Conservation (phyloP, 2,329 filamentous ascomycete genomes). For the Penicillium frequentans region DNA sequence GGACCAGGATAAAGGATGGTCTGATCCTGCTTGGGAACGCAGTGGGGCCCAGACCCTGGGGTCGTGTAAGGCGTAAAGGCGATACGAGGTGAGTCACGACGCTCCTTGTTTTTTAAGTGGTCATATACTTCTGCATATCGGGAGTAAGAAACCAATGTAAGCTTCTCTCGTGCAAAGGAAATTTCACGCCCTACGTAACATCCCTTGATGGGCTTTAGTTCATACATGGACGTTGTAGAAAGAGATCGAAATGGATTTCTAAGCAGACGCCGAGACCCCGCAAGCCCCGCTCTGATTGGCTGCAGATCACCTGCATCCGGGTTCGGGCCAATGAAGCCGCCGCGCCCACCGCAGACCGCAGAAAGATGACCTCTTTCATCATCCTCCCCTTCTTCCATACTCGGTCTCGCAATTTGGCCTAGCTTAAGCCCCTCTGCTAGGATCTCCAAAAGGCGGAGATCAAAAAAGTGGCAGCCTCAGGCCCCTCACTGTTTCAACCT, state of each 20-base stretch:
- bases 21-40: neutral
- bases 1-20: neutral
- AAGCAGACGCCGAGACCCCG: slow-evolving; percentile 16
- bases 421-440: neutral
- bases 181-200: neutral
- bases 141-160: neutral
- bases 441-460: neutral
- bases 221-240: neutral
- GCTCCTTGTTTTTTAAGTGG: neutral
- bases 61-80: neutral
- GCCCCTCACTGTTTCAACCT: neutral
- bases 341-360: slow-evolving; percentile 7
- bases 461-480: slow-evolving; percentile 5
- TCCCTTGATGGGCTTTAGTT: neutral
- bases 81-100: neutral
- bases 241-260: slow-evolving; percentile 26
- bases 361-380: slow-evolving; percentile 11
- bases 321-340: slow-evolving; percentile 16
- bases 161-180: neutral
- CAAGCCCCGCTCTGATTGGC: slow-evolving; percentile 14
- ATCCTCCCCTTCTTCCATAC: slow-evolving; percentile 2
- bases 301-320: slow-evolving; percentile 5
- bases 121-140: neutral
- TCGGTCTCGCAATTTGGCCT: slow-evolving; percentile 2
- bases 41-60: slow-evolving; percentile 2